Conservation (phyloP, 2,329 filamentous ascomycete genomes). For the Epichloe bromicola region DNA sequence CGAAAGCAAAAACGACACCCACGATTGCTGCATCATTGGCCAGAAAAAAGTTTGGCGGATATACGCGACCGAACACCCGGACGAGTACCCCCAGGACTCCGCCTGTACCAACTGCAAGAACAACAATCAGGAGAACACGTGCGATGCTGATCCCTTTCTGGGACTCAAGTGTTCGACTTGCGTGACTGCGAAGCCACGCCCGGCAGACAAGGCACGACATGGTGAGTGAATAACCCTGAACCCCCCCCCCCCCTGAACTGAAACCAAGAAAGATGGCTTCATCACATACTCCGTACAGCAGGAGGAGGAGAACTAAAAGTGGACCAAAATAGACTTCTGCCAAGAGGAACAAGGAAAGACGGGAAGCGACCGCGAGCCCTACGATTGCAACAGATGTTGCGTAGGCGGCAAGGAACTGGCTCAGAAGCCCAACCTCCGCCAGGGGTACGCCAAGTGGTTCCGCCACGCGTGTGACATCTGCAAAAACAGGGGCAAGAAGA, state of each 20-base stretch:
- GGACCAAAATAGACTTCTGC: neutral
- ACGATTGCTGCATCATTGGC: conserved; percentile 7
- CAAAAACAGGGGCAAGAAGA: conserved; percentile 5
- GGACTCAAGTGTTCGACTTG: conserved; percentile 10
- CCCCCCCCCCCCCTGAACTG: too few species aligned
- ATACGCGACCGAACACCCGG: conserved; percentile 8
- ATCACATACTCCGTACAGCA: too few species aligned
- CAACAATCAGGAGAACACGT: conserved; percentile 1
- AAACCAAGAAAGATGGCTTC: too few species aligned
- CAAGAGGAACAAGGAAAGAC: neutral
- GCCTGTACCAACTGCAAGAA: conserved; percentile 8
- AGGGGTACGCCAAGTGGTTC: conserved; percentile 11
- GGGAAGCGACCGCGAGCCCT: neutral
- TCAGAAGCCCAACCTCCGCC: conserved; percentile 8
- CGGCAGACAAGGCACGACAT: conserved; percentile 3
- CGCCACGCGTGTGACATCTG: conserved; percentile 14
- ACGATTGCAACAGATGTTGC: neutral
- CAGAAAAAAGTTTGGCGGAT: conserved; percentile 5
- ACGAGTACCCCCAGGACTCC: conserved; percentile 4
- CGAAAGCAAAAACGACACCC: neutral
- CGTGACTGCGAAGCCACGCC: conserved; percentile 4
- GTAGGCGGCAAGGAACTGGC: neutral
- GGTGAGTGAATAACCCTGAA: neutral
- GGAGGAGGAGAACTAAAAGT: too few species aligned
- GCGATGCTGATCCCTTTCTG: conserved; percentile 13